These are phyloP conservation scores for Ajuga reptans DNA, from an alignment of 305 asterid species.

Conservation along the genomic window DNA sequence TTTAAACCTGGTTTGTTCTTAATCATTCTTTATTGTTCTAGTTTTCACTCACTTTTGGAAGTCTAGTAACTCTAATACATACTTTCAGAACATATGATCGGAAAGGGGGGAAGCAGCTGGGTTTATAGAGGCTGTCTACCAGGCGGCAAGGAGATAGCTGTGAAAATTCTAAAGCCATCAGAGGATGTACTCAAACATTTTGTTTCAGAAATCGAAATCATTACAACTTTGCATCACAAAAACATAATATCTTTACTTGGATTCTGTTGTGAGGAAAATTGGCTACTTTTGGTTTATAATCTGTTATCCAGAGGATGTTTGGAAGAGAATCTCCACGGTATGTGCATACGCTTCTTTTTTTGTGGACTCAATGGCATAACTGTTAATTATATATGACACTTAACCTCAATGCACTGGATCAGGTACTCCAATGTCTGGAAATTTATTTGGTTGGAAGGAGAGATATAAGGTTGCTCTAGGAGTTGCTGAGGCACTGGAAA, in stretches of 20 bases:
- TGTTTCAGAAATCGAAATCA: conserved; percentile 60
- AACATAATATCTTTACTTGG: conserved; percentile 63
- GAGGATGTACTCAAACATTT: conserved; percentile 49
- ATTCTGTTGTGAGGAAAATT: conserved; percentile 49
- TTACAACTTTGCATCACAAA: conserved; percentile 49
- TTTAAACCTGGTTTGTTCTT: conserved; percentile 48
- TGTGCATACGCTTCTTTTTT: not conserved
- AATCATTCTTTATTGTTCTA: conserved; percentile 5
- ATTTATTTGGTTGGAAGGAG: conserved; percentile 49
- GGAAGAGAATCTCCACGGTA: conserved; percentile 72
- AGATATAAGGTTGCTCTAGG: conserved; percentile 74
- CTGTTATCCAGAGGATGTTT: conserved; percentile 70
- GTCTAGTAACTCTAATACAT: conserved; percentile 10
- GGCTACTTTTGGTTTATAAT: conserved; percentile 58
- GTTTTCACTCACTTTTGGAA: conserved; percentile 1
- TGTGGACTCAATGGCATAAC: not conserved
- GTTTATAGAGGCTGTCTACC: conserved; percentile 63
- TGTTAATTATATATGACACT: conserved; percentile 10
- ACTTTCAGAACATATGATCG: conserved; percentile 54
- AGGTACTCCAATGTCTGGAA: conserved; percentile 41
- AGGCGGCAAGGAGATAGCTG: conserved; percentile 59
- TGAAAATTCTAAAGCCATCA: conserved; percentile 60
- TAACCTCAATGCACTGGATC: not conserved
- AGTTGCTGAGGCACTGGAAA: conserved; percentile 64
- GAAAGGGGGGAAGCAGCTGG: conserved; percentile 72